Percentiles rank a stretch among this genome's conserved stretches.
phyloP scores from a whole-genome alignment of 108 stramenopile genomes.

The Fragilaria radians region DNA sequence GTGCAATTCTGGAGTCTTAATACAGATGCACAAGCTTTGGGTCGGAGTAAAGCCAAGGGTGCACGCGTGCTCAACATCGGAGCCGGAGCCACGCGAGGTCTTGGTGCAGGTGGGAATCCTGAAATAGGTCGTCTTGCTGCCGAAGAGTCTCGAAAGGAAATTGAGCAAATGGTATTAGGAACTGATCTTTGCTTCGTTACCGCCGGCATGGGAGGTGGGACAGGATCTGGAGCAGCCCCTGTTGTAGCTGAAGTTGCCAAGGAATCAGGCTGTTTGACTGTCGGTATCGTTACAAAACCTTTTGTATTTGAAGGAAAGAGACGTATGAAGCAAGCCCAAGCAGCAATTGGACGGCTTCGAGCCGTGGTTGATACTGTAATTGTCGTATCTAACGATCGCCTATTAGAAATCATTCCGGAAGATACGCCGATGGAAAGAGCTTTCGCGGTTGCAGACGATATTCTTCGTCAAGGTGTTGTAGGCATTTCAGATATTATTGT shows the following conservation, averaged over 20 bases:
- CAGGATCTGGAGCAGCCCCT: conserved; percentile 74
- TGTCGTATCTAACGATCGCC: conserved; percentile 71
- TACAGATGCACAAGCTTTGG: conserved; percentile 70
- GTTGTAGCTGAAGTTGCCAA: conserved; percentile 72
- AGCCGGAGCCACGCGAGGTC: conserved; percentile 50
- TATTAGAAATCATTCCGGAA: conserved; percentile 61
- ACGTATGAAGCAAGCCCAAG: conserved; percentile 53
- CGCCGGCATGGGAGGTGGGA: conserved; percentile 77
- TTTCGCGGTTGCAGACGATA: conserved; percentile 73
- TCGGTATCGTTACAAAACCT: conserved; percentile 81
- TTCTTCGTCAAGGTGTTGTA: conserved; percentile 70
- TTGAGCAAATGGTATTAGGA: conserved; percentile 36
- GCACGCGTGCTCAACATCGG: conserved; percentile 52
- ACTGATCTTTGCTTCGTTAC: conserved; percentile 69
- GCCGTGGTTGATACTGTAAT: conserved; percentile 71
- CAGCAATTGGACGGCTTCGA: conserved; percentile 35
- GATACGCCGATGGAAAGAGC: conserved; percentile 65
- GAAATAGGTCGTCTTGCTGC: conserved; percentile 55
- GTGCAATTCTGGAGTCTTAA: conserved; percentile 75
- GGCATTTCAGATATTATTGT: conserved; percentile 80
- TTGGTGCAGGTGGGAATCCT: conserved; percentile 71
- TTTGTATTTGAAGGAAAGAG: conserved; percentile 73
- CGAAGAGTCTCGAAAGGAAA: conserved; percentile 45
- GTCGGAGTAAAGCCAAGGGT: conserved; percentile 18
- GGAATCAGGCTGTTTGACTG: conserved; percentile 46